Evolutionary conservation across 1,139 yeast species (phyloP), one percentile per base, ranked within the genome.

Genomic region (Neolecta irregularis): DNA sequence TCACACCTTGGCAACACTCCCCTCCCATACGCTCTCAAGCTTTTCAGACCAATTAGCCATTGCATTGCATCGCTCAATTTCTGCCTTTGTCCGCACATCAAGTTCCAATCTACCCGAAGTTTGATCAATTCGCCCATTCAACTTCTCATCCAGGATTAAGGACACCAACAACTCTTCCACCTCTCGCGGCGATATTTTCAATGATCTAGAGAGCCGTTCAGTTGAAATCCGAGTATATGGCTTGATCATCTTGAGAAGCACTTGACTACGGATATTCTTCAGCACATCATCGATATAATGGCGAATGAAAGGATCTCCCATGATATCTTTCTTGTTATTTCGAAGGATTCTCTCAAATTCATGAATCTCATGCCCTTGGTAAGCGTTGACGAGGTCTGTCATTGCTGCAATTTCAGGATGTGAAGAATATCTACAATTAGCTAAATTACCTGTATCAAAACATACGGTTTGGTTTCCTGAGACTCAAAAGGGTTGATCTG

Each of bases 401-500:
- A 58, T 55, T 15, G 52, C 55, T 9, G 46, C 37, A 18, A 64
- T 51, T 19, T 56, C 55, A 6, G 61, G 56, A 34, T 61, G 55
- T 30, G 58, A 55, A n/a, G n/a, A n/a, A n/a, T n/a, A n/a, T n/a
- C n/a, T n/a, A n/a, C n/a, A n/a, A n/a, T n/a, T n/a, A n/a, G n/a
- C n/a, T n/a, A n/a, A n/a, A n/a, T n/a, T n/a, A n/a, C n/a, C n/a
- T n/a, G n/a, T n/a, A n/a, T n/a, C n/a, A n/a, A n/a, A 38, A 54
- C 48, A 45, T 61, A 64, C 18, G 63, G 64, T 43, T 59, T 58
- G 1, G 65, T 60, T 41, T 64, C 69, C 43, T 61, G 68, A 13
- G 65, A 59, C 26, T 63, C 68, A 49, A 77, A 75, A 0, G 83
- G 81, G 46, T 74, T 72, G 41, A 77, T 69, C 40, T 65, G 69